Evolutionary conservation across 441 rosid genomes (phyloP), one percentile per base, ranked within the genome.

Genomic region (Euphorbia corollata): DNA sequence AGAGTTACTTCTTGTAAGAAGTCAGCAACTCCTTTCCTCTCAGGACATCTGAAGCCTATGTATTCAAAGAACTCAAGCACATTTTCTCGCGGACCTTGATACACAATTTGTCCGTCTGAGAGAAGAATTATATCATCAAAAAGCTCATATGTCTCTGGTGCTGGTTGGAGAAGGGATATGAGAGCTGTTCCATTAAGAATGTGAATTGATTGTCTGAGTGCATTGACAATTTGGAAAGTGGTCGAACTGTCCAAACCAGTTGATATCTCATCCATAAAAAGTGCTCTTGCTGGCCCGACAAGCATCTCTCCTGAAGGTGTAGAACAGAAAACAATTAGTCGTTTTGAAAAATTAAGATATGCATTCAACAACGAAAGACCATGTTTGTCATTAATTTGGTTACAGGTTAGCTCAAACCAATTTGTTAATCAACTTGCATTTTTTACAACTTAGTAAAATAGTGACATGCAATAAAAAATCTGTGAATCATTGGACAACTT

Each of bases 121-220:
- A 90, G 77, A 57, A 90, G 85, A 19, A 90, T 75, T 23, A 90
- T 74, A 67, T 90, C 96, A 74, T 90, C 92, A 30, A 87, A 90
- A 36, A 90, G 83, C 47, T 85, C 85, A 7, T 73, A 90, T 10
- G 94, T 90, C 71, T 90, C 96, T 0, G 94, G 91, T 36, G 90
- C 88, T 38, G 94, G 96, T 71, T 90, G 96, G 23, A 90, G 96
- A 71, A 90, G 96, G 55, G 94, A 87, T 27, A 90, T 74, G 38
- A 87, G 64, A 13, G 88, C 88, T 2, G 94, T 90, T 69, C 82
- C 85, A 38, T 82, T 73, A 38, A 86, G 79, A 68, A 85, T 78
- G 70, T 90, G 91, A 50, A 79, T 68, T 59, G 73, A 68, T 54
- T 87, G 87, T 76, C 76, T 83, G 45, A 89, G 75, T 6, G 79